phyloP scores from a whole-genome alignment of 2,329 filamentous ascomycete species.

The Ceratocystis alfenasii region DNA sequence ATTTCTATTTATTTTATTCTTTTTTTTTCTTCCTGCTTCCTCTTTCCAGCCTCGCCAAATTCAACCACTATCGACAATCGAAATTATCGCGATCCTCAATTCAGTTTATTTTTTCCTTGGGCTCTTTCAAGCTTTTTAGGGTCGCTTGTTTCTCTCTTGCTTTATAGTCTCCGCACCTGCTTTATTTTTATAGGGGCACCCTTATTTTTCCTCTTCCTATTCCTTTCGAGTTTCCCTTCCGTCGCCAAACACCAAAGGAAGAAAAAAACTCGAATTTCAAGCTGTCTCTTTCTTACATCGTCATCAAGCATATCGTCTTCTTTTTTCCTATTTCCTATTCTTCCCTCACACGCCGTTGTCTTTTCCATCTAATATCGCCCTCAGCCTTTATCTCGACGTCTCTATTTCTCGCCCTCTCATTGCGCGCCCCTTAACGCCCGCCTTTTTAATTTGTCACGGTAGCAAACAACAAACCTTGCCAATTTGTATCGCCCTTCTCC shows the following conservation, averaged over 20 bases:
- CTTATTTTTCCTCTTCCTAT: slow-evolving; percentile 6
- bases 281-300: not conserved
- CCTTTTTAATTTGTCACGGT: not conserved
- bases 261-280: not conserved
- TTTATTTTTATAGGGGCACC: slow-evolving; percentile 1
- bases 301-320: not conserved
- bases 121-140: not conserved
- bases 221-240: slow-evolving; percentile 5
- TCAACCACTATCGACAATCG: not conserved
- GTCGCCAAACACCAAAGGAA: not conserved
- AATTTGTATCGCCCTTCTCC: not conserved
- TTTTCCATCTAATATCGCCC: not conserved
- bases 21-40: slow-evolving; percentile 10
- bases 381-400: not conserved
- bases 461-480: not conserved
- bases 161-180: slow-evolving; percentile 2
- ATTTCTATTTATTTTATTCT: slow-evolving; percentile 13
- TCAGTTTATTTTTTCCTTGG: not conserved
- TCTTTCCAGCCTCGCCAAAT: slow-evolving; percentile 21
- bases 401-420: not conserved
- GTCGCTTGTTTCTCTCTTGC: not conserved
- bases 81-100: not conserved
- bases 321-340: not conserved
- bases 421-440: not conserved
- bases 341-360: slow-evolving; percentile 8